These are phyloP conservation scores for Arabidopsis suecica DNA, from an alignment of 345 rosid species.

Conservation along the genomic window DNA sequence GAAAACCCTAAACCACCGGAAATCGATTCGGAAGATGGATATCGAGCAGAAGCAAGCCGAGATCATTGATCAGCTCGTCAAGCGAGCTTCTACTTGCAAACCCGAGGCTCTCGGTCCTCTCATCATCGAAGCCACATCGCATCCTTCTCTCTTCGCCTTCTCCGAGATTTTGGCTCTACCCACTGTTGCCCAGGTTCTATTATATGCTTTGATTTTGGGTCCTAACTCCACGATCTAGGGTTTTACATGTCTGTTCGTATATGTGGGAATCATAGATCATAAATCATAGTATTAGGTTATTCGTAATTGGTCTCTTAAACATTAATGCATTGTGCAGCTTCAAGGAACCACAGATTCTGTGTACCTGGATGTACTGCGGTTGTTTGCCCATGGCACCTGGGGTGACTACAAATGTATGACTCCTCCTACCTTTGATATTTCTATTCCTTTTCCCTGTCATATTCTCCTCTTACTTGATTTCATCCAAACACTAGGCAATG, in stretches of 20 bases:
- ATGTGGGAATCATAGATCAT: no score
- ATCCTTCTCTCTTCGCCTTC: slow-evolving; percentile 47
- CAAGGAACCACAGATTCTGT: slow-evolving; percentile 68
- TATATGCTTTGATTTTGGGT: neutral
- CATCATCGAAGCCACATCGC: slow-evolving; percentile 45
- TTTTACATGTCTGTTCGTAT: neutral
- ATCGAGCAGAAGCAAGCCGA: slow-evolving; percentile 52
- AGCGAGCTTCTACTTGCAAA: slow-evolving; percentile 44
- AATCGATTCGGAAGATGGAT: slow-evolving; percentile 44
- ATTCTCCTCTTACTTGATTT: neutral
- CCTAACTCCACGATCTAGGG: slow-evolving; percentile 19
- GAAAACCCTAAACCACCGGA: neutral
- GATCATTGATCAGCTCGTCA: slow-evolving; percentile 46
- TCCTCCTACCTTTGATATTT: neutral
- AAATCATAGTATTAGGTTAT: no score
- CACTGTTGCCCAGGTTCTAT: slow-evolving; percentile 37
- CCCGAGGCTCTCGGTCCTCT: slow-evolving; percentile 28
- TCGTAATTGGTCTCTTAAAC: neutral
- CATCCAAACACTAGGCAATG: slow-evolving; percentile 57
- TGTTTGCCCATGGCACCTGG: slow-evolving; percentile 97
- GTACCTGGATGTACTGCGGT: slow-evolving; percentile 63
- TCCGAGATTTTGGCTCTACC: slow-evolving; percentile 49
- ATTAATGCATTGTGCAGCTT: slow-evolving; percentile 58
- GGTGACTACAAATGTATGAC: slow-evolving; percentile 82
- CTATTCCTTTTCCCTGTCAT: neutral